Evolutionary conservation across 495 filamentous ascomycete genomes (phyloP).

Genomic region (Penicillium riverlandense): DNA sequence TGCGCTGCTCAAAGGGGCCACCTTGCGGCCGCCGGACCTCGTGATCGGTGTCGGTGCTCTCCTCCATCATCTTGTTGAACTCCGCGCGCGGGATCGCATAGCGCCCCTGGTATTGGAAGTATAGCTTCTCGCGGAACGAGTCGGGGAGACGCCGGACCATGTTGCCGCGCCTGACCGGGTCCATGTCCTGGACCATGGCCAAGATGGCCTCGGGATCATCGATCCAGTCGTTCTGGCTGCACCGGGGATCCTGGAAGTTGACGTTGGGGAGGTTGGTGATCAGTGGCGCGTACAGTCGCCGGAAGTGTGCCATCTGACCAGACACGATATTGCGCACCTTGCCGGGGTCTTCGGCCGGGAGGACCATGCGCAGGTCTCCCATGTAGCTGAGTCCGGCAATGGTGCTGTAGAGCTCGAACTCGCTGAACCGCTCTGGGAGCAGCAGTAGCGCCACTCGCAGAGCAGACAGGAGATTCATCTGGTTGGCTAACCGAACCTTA

Average conservation of each 20-base stretch:
- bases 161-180: slow-evolving; percentile 80
- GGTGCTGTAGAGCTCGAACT: slow-evolving; percentile 78
- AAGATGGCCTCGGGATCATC: slow-evolving; percentile 53
- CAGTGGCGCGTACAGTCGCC: slow-evolving; percentile 79
- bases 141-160: slow-evolving; percentile 92
- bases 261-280: slow-evolving; percentile 88
- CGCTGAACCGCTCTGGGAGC: slow-evolving; percentile 75
- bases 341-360: slow-evolving; percentile 80
- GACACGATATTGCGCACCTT: slow-evolving; percentile 92
- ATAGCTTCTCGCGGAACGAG: slow-evolving; percentile 78
- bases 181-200: slow-evolving; percentile 78
- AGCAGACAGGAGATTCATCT: slow-evolving; percentile 88
- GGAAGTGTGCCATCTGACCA: slow-evolving; percentile 85
- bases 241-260: slow-evolving; percentile 62
- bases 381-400: slow-evolving; percentile 90
- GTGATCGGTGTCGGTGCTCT: slow-evolving; percentile 55
- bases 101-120: slow-evolving; percentile 89
- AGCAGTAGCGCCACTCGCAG: slow-evolving; percentile 82
- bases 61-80: slow-evolving; percentile 80
- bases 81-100: slow-evolving; percentile 76
- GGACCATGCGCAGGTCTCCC: slow-evolving; percentile 86
- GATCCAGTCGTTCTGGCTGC: slow-evolving; percentile 55
- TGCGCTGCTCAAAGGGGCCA: slow-evolving; percentile 76
- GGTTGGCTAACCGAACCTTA: slow-evolving; percentile 83
- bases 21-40: slow-evolving; percentile 63